These are phyloP conservation scores for Trametes villosa DNA, from an alignment of 768 basidiomycete species.

Conservation along the genomic window DNA sequence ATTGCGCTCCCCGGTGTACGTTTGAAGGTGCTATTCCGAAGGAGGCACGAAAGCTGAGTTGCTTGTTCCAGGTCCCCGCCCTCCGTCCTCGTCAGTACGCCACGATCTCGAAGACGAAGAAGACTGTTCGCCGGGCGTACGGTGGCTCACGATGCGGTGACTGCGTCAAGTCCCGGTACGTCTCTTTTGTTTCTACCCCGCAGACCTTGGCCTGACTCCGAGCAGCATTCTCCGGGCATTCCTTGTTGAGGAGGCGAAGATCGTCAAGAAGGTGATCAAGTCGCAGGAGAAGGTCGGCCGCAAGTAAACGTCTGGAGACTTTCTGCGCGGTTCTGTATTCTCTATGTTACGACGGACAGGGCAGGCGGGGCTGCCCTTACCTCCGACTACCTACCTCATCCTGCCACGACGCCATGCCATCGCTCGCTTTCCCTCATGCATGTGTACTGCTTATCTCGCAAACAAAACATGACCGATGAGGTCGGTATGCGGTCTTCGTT, in stretches of 20 bases:
- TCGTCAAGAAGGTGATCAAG: conserved; percentile 99
- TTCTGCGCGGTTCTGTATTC: conserved; percentile 19
- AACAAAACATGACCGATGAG: conserved; percentile 35
- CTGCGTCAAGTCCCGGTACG: conserved; percentile 93
- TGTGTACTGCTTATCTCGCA: conserved; percentile 33
- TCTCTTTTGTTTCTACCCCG: conserved; percentile 16
- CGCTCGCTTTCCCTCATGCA: conserved; percentile 32
- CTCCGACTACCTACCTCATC: conserved; percentile 11
- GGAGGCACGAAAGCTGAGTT: background rate
- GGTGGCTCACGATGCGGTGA: conserved; percentile 96
- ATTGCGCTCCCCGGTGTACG: conserved; percentile 91
- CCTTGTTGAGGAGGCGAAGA: conserved; percentile 99
- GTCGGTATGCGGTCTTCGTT: conserved; percentile 29
- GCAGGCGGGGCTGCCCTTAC: conserved; percentile 16
- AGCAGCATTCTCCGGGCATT: conserved; percentile 94
- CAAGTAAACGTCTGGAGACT: conserved; percentile 29
- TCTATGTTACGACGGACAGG: conserved; percentile 20
- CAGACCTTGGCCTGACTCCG: background rate
- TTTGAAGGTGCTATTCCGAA: conserved; percentile 21
- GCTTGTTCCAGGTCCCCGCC: conserved; percentile 72
- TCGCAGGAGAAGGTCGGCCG: conserved; percentile 62
- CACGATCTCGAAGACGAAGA: conserved; percentile 94
- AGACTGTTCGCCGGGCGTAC: conserved; percentile 95
- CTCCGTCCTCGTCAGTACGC: conserved; percentile 97
- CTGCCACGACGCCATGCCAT: conserved; percentile 32